These are phyloP conservation scores for Gymnopilus junonius DNA, from an alignment of 768 basidiomycete species.

Conservation along the genomic window DNA sequence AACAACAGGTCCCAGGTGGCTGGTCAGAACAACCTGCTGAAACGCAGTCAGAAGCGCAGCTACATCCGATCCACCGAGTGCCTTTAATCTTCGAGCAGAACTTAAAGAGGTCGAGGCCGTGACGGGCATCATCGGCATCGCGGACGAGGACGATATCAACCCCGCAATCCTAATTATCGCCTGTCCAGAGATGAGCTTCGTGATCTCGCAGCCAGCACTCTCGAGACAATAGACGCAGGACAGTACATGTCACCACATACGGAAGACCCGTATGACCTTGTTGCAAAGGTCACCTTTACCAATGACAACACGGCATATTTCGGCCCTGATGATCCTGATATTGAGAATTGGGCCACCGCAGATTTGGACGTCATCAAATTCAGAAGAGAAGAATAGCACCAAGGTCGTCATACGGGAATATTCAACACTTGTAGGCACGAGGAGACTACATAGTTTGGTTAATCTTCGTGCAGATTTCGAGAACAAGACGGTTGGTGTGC, in stretches of 20 bases:
- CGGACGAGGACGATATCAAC: conserved; percentile 20
- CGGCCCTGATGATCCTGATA: conserved; percentile 23
- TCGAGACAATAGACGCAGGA: conserved; percentile 25
- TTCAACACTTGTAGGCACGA: conserved; percentile 27
- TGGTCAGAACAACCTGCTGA: neutral
- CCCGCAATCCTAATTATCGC: conserved; percentile 19
- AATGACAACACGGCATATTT: conserved; percentile 22
- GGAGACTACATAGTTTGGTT: conserved; percentile 18
- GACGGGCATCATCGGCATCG: conserved; percentile 14
- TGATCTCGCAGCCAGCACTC: conserved; percentile 22
- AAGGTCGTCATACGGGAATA: conserved; percentile 26
- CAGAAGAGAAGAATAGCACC: neutral
- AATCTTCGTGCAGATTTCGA: neutral
- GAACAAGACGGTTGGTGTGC: conserved; percentile 49
- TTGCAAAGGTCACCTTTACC: conserved; percentile 18
- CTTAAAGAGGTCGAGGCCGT: neutral
- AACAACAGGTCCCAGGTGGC: neutral
- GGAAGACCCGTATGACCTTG: conserved; percentile 20
- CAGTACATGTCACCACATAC: conserved; percentile 17
- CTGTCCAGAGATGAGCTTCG: conserved; percentile 28
- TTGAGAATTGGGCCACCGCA: conserved; percentile 11
- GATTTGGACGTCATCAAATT: neutral
- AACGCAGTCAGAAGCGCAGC: neutral
- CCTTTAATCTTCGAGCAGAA: neutral
- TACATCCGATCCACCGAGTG: neutral